Conservation (phyloP, 2,329 filamentous ascomycete genomes). For the Chaetomium globosum region DNA sequence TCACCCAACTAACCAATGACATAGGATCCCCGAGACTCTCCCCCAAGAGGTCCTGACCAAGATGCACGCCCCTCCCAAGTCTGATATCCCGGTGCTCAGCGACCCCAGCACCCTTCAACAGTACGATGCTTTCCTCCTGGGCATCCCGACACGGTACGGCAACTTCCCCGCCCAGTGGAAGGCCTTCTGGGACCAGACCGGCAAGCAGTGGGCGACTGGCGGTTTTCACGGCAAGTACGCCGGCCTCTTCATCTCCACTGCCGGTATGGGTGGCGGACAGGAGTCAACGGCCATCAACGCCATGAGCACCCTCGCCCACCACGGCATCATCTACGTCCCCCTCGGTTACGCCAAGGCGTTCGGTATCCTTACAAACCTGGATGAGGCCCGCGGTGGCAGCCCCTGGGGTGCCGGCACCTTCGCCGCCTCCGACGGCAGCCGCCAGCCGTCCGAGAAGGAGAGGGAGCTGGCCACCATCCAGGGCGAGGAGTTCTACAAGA, state of each 20-base stretch:
- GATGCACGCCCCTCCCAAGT: conserved; percentile 87
- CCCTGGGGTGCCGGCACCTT: conserved; percentile 96
- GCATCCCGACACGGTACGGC: conserved; percentile 93
- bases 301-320: conserved; percentile 86
- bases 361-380: conserved; percentile 66
- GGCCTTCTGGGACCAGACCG: conserved; percentile 86
- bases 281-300: conserved; percentile 80
- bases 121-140: conserved; percentile 90
- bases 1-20: neutral
- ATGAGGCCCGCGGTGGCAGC: conserved; percentile 81
- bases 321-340: conserved; percentile 96
- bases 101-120: conserved; percentile 62
- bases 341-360: conserved; percentile 88
- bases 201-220: conserved; percentile 78
- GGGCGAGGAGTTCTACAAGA: conserved; percentile 81
- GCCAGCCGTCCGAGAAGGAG: conserved; percentile 76
- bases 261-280: conserved; percentile 82
- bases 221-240: conserved; percentile 85
- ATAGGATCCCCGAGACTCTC: conserved; percentile 81
- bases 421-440: conserved; percentile 74
- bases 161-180: conserved; percentile 98
- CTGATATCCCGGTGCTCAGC: conserved; percentile 65
- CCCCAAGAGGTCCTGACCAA: conserved; percentile 78
- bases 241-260: conserved; percentile 89
- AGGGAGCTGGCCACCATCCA: conserved; percentile 78